Evolutionary conservation across 139 green algal species (phyloP).

Genomic region (Coelastrella sp.): DNA sequence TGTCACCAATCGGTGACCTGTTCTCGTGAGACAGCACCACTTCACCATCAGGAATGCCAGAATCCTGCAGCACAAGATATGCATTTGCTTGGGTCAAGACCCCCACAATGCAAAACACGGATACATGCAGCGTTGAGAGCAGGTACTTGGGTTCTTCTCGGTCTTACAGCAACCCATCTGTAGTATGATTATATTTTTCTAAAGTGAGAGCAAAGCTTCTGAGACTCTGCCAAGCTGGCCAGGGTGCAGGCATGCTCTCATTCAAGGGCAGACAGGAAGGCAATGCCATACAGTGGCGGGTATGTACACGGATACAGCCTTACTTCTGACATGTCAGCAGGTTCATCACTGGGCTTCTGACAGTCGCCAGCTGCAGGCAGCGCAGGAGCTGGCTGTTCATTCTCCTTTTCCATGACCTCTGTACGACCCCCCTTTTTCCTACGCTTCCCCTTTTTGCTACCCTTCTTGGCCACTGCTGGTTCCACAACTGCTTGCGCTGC

Average conservation of each 20-base stretch:
- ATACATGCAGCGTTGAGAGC: too few species aligned
- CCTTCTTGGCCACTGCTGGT: background rate
- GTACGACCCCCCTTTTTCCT: conserved; percentile 28
- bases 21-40: conserved; percentile 70
- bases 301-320: background rate
- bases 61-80: background rate
- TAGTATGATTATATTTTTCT: too few species aligned
- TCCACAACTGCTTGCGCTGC: background rate
- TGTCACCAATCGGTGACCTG: conserved; percentile 61
- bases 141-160: too few species aligned
- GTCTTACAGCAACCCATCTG: too few species aligned
- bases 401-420: conserved; percentile 29
- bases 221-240: too few species aligned
- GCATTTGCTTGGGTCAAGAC: background rate
- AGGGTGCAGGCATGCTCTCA: too few species aligned
- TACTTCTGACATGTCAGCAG: background rate
- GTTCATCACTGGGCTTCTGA: background rate
- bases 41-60: conserved; percentile 45
- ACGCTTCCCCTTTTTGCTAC: conserved; percentile 10
- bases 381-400: background rate
- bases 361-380: background rate
- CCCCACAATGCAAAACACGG: too few species aligned
- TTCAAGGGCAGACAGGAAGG: too few species aligned
- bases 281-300: too few species aligned
- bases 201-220: too few species aligned